phyloP scores from a whole-genome alignment of 768 basidiomycete species.

The Leccinum fibrillosum region DNA sequence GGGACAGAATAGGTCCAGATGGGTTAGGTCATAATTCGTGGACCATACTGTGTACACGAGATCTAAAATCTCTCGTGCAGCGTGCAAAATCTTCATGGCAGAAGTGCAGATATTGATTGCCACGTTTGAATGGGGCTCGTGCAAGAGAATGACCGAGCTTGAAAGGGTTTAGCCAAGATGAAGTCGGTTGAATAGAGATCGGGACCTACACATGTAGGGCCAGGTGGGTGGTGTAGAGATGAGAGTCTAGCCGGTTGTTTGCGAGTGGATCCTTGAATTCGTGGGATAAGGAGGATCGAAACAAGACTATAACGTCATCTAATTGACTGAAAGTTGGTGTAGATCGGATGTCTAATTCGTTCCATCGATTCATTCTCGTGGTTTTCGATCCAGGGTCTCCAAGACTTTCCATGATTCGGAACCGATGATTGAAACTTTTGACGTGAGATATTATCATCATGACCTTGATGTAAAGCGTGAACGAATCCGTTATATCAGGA shows the following conservation, averaged over 20 bases:
- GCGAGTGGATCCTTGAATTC: conserved; percentile 53
- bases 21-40: conserved; percentile 69
- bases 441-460: conserved; percentile 58
- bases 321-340: conserved; percentile 63
- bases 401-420: conserved; percentile 54
- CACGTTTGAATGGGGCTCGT: conserved; percentile 73
- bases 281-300: conserved; percentile 55
- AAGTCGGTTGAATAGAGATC: conserved; percentile 28
- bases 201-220: conserved; percentile 32
- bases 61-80: conserved; percentile 65
- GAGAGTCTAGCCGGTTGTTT: conserved; percentile 53
- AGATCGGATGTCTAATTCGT: conserved; percentile 55
- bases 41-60: conserved; percentile 63
- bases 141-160: conserved; percentile 67
- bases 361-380: conserved; percentile 27
- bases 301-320: conserved; percentile 54
- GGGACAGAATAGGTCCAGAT: conserved; percentile 67
- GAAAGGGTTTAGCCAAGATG: conserved; percentile 25
- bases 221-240: conserved; percentile 44
- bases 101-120: conserved; percentile 58
- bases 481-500: conserved; percentile 63
- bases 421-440: conserved; percentile 68
- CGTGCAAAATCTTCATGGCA: conserved; percentile 62
- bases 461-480: conserved; percentile 68
- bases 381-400: conserved; percentile 44